A percentile compares a stretch with the other conserved stretches of the same genome.
These are phyloP conservation scores for Medakamo hakoo DNA, from an alignment of 139 green algal genomes.

Conservation along the genomic window DNA sequence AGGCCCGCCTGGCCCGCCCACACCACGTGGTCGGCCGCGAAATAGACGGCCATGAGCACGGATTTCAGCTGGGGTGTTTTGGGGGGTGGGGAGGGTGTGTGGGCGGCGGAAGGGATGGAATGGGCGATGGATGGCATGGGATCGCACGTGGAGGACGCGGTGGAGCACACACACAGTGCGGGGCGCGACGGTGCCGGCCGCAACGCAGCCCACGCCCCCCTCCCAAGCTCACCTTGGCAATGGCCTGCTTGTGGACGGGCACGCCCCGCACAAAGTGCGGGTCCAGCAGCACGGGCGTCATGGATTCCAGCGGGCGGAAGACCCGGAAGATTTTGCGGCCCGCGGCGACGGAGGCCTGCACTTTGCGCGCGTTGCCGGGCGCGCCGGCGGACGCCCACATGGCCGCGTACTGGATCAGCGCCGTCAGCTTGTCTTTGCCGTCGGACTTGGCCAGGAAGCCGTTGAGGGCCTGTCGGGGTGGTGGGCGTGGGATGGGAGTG, in stretches of 20 bases:
- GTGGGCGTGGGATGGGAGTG: too few species aligned
- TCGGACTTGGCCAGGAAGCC: constrained; percentile 74
- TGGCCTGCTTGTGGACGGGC: background rate
- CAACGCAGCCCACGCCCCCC: too few species aligned
- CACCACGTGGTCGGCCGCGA: constrained; percentile 80
- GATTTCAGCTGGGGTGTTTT: constrained; percentile 52
- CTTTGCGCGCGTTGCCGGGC: constrained; percentile 68
- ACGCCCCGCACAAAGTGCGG: background rate
- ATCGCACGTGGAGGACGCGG: too few species aligned
- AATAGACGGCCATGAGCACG: constrained; percentile 87
- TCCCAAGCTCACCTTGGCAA: background rate
- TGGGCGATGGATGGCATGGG: too few species aligned
- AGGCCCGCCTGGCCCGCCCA: constrained; percentile 74
- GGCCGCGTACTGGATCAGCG: constrained; percentile 75
- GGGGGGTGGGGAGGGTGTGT: too few species aligned
- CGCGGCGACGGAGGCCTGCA: constrained; percentile 69
- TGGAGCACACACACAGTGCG: too few species aligned
- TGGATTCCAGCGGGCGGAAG: constrained; percentile 22
- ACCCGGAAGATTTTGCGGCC: constrained; percentile 81
- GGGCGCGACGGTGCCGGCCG: too few species aligned
- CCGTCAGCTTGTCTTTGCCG: constrained; percentile 85
- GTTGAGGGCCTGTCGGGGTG: constrained; percentile 45
- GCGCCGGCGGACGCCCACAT: constrained; percentile 74
- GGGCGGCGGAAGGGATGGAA: too few species aligned
- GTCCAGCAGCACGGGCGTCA: background rate